A percentile compares a stretch with the other conserved stretches of the same genome.
These are phyloP conservation scores for Kwoniella sp. DNA, from an alignment of 768 basidiomycete genomes.

Conservation along the genomic window DNA sequence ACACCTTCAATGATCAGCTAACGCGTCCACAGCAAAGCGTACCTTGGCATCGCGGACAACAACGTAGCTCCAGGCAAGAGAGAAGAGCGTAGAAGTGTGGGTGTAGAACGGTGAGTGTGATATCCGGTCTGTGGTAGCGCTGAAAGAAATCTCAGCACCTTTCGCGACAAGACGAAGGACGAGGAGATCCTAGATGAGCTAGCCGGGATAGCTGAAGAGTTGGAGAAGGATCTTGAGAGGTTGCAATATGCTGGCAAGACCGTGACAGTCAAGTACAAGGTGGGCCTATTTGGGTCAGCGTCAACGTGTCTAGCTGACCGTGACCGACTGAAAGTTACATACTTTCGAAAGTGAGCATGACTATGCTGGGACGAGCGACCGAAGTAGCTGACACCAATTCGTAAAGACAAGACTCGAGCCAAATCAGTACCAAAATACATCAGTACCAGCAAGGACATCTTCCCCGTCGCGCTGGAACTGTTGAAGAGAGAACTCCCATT, in stretches of 20 bases:
- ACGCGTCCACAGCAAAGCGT: conserved; percentile 52
- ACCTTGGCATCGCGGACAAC: conserved; percentile 84
- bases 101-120: conserved; percentile 69
- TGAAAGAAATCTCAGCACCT: conserved; percentile 60
- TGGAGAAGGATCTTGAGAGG: conserved; percentile 73
- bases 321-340: conserved; percentile 55
- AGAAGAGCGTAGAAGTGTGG: conserved; percentile 86
- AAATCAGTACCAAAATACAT: conserved; percentile 74
- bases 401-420: conserved; percentile 64
- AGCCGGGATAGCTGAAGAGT: conserved; percentile 71
- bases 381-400: conserved; percentile 52
- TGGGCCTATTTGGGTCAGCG: conserved; percentile 7
- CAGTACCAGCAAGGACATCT: conserved; percentile 71
- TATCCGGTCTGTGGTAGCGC: background rate
- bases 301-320: conserved; percentile 17
- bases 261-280: conserved; percentile 85
- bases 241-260: conserved; percentile 82
- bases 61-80: conserved; percentile 68
- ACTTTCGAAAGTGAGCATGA: conserved; percentile 67
- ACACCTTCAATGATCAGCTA: background rate
- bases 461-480: conserved; percentile 76
- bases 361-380: background rate
- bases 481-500: conserved; percentile 75
- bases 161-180: conserved; percentile 63
- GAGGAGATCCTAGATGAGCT: conserved; percentile 70